These are phyloP conservation scores for Penicillium concentricum DNA, from an alignment of 2,329 filamentous ascomycete species.

Conservation along the genomic window DNA sequence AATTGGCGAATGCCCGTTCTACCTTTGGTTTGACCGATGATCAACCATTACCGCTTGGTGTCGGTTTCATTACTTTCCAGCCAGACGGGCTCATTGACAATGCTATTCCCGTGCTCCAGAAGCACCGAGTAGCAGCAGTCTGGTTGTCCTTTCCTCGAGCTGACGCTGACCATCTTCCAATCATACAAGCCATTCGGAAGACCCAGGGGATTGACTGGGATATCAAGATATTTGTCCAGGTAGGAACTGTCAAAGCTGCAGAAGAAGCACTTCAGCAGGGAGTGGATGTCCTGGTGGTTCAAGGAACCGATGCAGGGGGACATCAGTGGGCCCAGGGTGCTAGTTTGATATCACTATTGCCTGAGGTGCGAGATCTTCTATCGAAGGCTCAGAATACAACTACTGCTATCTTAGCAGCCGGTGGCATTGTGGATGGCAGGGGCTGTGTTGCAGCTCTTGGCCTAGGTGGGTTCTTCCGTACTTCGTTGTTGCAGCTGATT, in stretches of 20 bases:
- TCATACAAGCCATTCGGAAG: slow-evolving; percentile 30
- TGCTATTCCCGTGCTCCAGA: slow-evolving; percentile 52
- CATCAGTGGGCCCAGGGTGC: slow-evolving; percentile 59
- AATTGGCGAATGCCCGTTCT: slow-evolving; percentile 11
- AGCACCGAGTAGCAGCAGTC: slow-evolving; percentile 57
- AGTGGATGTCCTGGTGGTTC: slow-evolving; percentile 60
- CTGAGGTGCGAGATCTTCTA: slow-evolving; percentile 56
- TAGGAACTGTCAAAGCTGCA: slow-evolving; percentile 60
- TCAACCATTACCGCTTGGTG: slow-evolving; percentile 51
- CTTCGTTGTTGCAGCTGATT: slow-evolving; percentile 32
- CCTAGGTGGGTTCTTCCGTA: slow-evolving; percentile 44
- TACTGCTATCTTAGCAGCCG: slow-evolving; percentile 55
- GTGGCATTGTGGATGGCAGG: slow-evolving; percentile 59
- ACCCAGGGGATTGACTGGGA: slow-evolving; percentile 31
- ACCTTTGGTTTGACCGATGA: slow-evolving; percentile 3
- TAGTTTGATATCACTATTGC: slow-evolving; percentile 57
- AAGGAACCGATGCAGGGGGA: slow-evolving; percentile 64
- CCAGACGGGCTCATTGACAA: slow-evolving; percentile 20
- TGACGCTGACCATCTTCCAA: slow-evolving; percentile 35
- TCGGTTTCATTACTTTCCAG: slow-evolving; percentile 63
- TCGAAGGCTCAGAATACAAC: slow-evolving; percentile 20
- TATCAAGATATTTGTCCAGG: slow-evolving; percentile 59
- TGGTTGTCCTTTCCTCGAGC: slow-evolving; percentile 65
- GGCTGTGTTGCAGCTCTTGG: slow-evolving; percentile 57
- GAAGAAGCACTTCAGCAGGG: slow-evolving; percentile 49